Evolutionary conservation across 768 basidiomycete genomes (phyloP), one percentile per base, ranked within the genome.

Genomic region (Podaxis sp.): DNA sequence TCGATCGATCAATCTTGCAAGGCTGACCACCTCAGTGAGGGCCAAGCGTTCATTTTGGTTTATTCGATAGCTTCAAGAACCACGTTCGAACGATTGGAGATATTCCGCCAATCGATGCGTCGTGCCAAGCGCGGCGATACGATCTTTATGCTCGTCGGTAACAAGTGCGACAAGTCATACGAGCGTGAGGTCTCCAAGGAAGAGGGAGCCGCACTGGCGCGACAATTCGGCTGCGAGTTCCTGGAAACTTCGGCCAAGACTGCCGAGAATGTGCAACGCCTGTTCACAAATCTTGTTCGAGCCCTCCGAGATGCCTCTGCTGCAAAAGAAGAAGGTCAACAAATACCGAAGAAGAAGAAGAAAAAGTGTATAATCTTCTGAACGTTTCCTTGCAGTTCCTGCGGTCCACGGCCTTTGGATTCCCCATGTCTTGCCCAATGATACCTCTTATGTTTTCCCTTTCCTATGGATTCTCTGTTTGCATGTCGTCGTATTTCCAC

Each of bases 231-330:
- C 54, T 97, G 94, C 77, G 91, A 91, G 61, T 96, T 98, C 73
- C 87, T 94, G 72, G 96, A 98, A 73, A 95, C 96, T 35, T 92
- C 89, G n/a, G 96, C 96, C 38, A 96, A 96, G 80, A 95, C 93
- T 38, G 88, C 95, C 51, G 81, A 87, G 69, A 96, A 98, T 70
- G 92, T 98, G 61, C 94, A 98, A 69, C 81, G 82, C 13, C 86
- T 96, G 32, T 98, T 98, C 75, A 92, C 84, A 69, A 89, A 82
- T 65, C 84, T 96, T 62, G 93, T 98, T 59, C 89, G 91, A 62
- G 82, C 84, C 50, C 79, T 94, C 71, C 90, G 91, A 78, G 79
- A 84, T 67, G 89, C 86, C 70, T 67, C 71, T 58, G 74, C 78
- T 63, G 72, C 68, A 63, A 46, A 54, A 14, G 56, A 65, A 23